Conservation (phyloP, 495 filamentous ascomycete genomes). For the Penicillium longicatenatum region DNA sequence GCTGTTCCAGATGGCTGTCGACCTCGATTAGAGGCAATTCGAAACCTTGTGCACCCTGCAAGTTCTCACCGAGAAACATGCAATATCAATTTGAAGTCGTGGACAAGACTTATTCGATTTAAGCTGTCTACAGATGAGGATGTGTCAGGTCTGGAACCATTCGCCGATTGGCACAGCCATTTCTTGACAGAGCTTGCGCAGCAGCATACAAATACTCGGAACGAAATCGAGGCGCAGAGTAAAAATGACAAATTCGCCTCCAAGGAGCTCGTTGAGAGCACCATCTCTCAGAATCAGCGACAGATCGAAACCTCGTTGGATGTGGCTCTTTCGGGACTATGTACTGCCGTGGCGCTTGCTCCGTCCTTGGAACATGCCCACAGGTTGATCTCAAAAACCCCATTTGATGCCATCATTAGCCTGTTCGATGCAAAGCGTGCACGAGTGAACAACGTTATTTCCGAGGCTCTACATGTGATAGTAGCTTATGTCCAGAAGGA, state of each 20-base stretch:
- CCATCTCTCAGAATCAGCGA: conserved; percentile 61
- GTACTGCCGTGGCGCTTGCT: conserved; percentile 47
- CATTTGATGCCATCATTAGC: conserved; percentile 36
- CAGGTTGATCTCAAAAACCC: conserved; percentile 36
- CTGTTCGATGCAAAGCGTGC: conserved; percentile 40
- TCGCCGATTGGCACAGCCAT: conserved; percentile 70
- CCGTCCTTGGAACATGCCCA: conserved; percentile 38
- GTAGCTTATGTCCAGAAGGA: conserved; percentile 42
- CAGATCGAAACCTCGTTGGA: conserved; percentile 61
- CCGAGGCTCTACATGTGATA: conserved; percentile 40
- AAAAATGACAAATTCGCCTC: conserved; percentile 44
- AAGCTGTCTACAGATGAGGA: conserved; percentile 64
- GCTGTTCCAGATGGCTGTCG: conserved; percentile 71
- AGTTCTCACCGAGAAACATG: conserved; percentile 85
- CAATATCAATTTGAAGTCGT: conserved; percentile 77
- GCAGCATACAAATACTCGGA: conserved; percentile 61
- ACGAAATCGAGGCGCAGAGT: conserved; percentile 61
- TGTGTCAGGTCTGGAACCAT: conserved; percentile 52
- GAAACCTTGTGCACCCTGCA: conserved; percentile 74
- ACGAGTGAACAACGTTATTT: conserved; percentile 40
- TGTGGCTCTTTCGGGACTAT: conserved; percentile 55
- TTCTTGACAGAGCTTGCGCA: conserved; percentile 56
- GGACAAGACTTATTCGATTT: conserved; percentile 77
- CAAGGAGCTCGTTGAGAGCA: conserved; percentile 53
- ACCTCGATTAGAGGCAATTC: conserved; percentile 70